Evolutionary conservation across 1,284 basidiomycete species (phyloP).

Genomic region (Athelia psychrophila): DNA sequence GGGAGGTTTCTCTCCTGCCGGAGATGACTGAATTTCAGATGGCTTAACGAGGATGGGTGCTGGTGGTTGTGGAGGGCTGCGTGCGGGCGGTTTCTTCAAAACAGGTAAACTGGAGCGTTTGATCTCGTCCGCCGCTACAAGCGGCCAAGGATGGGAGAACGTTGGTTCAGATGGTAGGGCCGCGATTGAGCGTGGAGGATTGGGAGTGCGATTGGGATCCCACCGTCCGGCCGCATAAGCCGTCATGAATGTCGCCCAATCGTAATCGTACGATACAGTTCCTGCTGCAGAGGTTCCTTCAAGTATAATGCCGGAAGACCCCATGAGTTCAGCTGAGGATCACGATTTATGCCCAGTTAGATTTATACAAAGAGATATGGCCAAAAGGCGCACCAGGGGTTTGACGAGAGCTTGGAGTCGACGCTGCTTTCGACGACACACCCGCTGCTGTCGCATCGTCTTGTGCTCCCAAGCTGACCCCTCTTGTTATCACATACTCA

Average conservation of each 20-base stretch:
- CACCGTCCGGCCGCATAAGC: slow-evolving; percentile 78
- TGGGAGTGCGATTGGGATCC: slow-evolving; percentile 77
- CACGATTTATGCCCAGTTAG: not conserved
- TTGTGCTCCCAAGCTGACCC: not conserved
- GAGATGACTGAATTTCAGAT: not conserved
- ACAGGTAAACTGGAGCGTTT: not conserved
- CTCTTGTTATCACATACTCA: not conserved
- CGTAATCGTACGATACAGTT: slow-evolving; percentile 40
- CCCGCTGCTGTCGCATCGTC: not conserved
- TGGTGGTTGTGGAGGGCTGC: not conserved
- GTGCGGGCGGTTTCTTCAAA: not conserved
- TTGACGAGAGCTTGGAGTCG: not conserved
- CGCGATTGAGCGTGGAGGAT: slow-evolving; percentile 46
- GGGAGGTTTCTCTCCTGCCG: not conserved
- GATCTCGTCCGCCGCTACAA: not conserved
- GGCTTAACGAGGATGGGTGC: not conserved
- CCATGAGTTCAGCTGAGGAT: too few species aligned
- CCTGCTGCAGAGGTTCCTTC: slow-evolving; percentile 4
- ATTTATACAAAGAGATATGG: not conserved
- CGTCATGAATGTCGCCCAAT: slow-evolving; percentile 76
- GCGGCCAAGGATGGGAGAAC: slow-evolving; percentile 3
- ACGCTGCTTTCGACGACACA: not conserved
- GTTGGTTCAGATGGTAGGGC: slow-evolving; percentile 16
- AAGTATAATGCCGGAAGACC: not conserved
- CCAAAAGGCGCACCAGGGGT: not conserved